These are phyloP conservation scores for Coffea humblotiana DNA, from an alignment of 305 asterid genomes.

Conservation along the genomic window DNA sequence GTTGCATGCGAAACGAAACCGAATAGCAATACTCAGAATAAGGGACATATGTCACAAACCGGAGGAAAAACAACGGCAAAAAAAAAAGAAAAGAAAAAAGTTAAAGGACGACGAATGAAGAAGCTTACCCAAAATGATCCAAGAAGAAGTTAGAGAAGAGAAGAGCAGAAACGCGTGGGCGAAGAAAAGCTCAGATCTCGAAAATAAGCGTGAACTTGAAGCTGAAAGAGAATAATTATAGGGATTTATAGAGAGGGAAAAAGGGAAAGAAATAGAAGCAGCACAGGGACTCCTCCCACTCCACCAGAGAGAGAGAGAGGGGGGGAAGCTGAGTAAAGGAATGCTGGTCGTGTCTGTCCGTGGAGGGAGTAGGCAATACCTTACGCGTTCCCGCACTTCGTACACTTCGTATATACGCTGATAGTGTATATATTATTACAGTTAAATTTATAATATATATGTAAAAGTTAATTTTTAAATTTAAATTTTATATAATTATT, in stretches of 20 bases:
- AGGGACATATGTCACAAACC: not conserved
- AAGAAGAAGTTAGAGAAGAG: not conserved
- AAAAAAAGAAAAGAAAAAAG: not conserved
- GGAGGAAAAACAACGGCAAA: not conserved
- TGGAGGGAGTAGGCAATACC: constrained; percentile 30
- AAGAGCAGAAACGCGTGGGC: constrained; percentile 27
- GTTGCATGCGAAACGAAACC: not conserved
- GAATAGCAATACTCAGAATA: not conserved
- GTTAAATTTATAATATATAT: too few relatives aligned
- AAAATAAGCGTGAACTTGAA: constrained; percentile 40
- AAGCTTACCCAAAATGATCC: constrained; percentile 28
- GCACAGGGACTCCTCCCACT: too few relatives aligned
- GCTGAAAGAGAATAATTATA: constrained; percentile 26
- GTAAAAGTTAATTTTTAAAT: constrained; percentile 18
- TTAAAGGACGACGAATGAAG: not conserved
- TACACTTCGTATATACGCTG: too few relatives aligned
- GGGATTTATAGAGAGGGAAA: constrained; percentile 20
- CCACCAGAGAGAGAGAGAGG: too few relatives aligned
- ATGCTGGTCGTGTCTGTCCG: constrained; percentile 1
- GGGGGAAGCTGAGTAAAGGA: constrained; percentile 46
- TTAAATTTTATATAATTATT: constrained; percentile 3
- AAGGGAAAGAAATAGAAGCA: too few relatives aligned
- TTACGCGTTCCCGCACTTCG: constrained; percentile 65
- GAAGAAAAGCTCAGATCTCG: constrained; percentile 49
- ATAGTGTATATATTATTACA: too few relatives aligned